Evolutionary conservation across 768 basidiomycete species (phyloP), one percentile per base, ranked within the genome.

Genomic region (Galerina marginata): DNA sequence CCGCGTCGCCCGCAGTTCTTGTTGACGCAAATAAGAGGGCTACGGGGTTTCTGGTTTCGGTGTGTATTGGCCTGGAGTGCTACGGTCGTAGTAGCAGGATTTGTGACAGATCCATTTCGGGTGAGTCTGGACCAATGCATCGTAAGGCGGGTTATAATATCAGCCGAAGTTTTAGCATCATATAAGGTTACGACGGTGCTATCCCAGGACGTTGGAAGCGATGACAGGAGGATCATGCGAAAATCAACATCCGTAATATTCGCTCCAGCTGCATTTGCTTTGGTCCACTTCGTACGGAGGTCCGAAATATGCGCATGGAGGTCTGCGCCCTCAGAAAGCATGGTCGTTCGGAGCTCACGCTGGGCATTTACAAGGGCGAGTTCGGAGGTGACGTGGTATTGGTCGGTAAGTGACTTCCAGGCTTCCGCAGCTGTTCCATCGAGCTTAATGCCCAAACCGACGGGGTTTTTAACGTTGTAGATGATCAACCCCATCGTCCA

Each of bases 131-230:
- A 36, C 56, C 56, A 67, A 16, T 65, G 64, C 10, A 58, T n/a
- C 0, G 29, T 46, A 3, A 67, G 44, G 11, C 20, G 49, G 10
- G 53, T 54, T 12, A 68, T 64, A 11, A 59, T 44, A 4, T 69
- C 64, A 12, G 26, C 40, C 1, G 65, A 59, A 0, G 63, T 50
- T 11, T 37, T 54, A 2, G 56, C n/a, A 3, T 11, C n/a, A 38
- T 65, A 58, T 0, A 72, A 54, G 15, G 61, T 63, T 0, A 58
- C 44, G 11, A 71, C 54, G 6, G 70, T 47, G 25, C 36, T 46
- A 38, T 70, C 60, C 65, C 69, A 73, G 7, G 67, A 66, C 25
- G 63, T 46, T 9, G 69, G 67, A 1, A 72, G 58, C 4, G 67
- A 68, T 1, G 54, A 26, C 9, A 72, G 51, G 25, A 70, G 50